Base-by-base conservation (phyloP, 2,329 filamentous ascomycete genomes). In the Fusarium virguliforme region DNA sequence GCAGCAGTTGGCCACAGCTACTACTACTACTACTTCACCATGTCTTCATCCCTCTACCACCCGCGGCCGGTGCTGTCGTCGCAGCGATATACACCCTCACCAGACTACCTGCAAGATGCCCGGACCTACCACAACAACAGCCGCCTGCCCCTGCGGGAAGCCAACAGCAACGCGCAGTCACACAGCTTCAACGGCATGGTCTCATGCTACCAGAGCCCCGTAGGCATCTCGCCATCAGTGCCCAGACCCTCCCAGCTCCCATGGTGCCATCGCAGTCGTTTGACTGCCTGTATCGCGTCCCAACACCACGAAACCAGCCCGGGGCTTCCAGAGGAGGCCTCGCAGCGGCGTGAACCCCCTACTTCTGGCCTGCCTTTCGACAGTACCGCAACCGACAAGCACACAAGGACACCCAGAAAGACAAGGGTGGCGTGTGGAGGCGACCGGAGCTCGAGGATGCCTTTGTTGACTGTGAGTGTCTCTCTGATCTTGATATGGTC, bases 371-470 rank as follows among this genome's bases (percentile, higher is more conserved):
- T 15, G 86, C 89, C 67, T 92, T 92, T 75, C 85, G 88, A 65
- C 88, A 90, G 72, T 92, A 92, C 79, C 87, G 90, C 72, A 86
- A 87, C 76, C 88, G 90, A 77, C 89, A 91, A 79, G 86, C 85
- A 68, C 87, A 90, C 79, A 90, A 91, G 77, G 87, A 89, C 64
- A 85, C 86, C 64, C 81, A 83, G 64, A 88, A 90, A 73, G 85
- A 88, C 70, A 88, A 90, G 74, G 82, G 78, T 87, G 90, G 90
- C 83, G 90, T 60, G 40, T 83, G 81, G 81, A 78, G 81, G 46
- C 79, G 80, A 38, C 84, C 89, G 4, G 85, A 88, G 71, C 83
- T 92, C 8, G 90, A 92, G 76, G 85, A 88, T 82, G 88, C 89
- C 35, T 92, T 92, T 75, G 85, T 92, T 65, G 90, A 92, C 80